Base-by-base conservation (phyloP, 108 stramenopile species). In the Nitzschia sp. region DNA sequence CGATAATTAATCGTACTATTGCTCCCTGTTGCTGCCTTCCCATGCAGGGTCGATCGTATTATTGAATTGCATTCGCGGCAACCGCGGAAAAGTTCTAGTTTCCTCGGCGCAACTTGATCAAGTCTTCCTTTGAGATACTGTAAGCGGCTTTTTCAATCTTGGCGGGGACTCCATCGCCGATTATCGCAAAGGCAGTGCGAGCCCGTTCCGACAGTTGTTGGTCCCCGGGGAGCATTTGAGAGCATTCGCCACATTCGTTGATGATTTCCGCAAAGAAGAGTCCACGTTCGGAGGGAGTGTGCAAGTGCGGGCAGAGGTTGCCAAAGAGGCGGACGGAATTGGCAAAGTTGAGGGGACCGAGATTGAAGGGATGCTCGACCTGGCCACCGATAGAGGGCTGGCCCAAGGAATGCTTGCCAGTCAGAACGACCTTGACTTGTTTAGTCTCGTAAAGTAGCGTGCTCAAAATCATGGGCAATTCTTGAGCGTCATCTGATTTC, bases 311-410 rank as follows among this genome's bases (percentile, higher is more conserved):
- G 54, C 88, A 89, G 24, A 86, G 81, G 30, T 82, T 76, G 15
- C 85, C 69, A 61, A 93, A 93, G 18, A 93, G 80, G 32, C 81
- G 60, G 8, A 90, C 85, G 0, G 86, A 72, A 53, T 82, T 86
- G 3, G 48, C 56, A 72, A 86, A 85, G 17, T 60, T 79, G 18
- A 93, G 71, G 0, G 89, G 87, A 27, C 87, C 87, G 21, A 93
- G 74, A 34, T 54, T 45, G 65, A 77, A 78, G 6, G 76, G 74
- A 19, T 80, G 71, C 61, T 93, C 92, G 2, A 78, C 81, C 35
- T 83, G 82, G 18, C 85, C 79, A 45, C 79, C 82, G 35, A 86
- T 65, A 0, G 81, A 77, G 9, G 79, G 68, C 27, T 80, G 67
- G 3, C 84, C 82, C 4, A 89, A 69, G 8, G 82, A 59, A 25